Percentiles rank a stretch among this genome's conserved stretches.
These are phyloP conservation scores for Hygrophoropsis aurantiaca DNA, from an alignment of 768 basidiomycete genomes.

Conservation along the genomic window DNA sequence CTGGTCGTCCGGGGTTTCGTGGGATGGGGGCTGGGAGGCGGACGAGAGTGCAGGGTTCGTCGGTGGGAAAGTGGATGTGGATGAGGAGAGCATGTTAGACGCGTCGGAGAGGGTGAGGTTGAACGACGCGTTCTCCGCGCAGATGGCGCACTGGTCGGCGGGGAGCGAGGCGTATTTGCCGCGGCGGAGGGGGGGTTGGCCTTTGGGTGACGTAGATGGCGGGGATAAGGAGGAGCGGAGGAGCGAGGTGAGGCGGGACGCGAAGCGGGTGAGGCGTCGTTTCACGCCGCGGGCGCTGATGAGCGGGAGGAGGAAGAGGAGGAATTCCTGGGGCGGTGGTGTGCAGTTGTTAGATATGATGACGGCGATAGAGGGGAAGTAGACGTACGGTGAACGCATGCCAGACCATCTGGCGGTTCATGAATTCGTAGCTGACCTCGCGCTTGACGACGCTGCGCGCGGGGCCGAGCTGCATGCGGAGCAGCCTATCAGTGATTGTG, in stretches of 20 bases:
- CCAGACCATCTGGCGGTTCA: constrained; percentile 99
- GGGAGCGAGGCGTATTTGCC: constrained; percentile 75
- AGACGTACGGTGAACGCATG: constrained; percentile 89
- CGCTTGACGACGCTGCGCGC: constrained; percentile 66
- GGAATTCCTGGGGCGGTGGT: constrained; percentile 71
- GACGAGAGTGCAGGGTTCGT: constrained; percentile 10
- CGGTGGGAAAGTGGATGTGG: constrained; percentile 29
- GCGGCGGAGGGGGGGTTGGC: constrained; percentile 16
- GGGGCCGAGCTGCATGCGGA: constrained; percentile 74
- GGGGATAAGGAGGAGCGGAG: constrained; percentile 35
- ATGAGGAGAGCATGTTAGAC: constrained; percentile 43
- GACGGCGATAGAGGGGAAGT: neutral
- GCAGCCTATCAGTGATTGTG: constrained; percentile 75
- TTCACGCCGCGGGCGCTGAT: constrained; percentile 68
- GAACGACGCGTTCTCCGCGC: constrained; percentile 72
- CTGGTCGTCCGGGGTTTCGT: constrained; percentile 22
- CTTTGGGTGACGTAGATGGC: constrained; percentile 13
- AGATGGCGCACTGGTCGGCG: constrained; percentile 84
- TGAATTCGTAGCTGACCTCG: constrained; percentile 96
- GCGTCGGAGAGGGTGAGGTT: constrained; percentile 56
- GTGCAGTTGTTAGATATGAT: constrained; percentile 5
- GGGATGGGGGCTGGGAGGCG: constrained; percentile 14
- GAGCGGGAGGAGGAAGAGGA: constrained; percentile 88
- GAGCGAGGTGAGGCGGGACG: constrained; percentile 18
- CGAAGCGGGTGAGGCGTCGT: constrained; percentile 46